A percentile compares a stretch with the other conserved stretches of the same genome.
Evolutionary conservation across 345 rosid species (phyloP).

Genomic region (Angophora floribunda): DNA sequence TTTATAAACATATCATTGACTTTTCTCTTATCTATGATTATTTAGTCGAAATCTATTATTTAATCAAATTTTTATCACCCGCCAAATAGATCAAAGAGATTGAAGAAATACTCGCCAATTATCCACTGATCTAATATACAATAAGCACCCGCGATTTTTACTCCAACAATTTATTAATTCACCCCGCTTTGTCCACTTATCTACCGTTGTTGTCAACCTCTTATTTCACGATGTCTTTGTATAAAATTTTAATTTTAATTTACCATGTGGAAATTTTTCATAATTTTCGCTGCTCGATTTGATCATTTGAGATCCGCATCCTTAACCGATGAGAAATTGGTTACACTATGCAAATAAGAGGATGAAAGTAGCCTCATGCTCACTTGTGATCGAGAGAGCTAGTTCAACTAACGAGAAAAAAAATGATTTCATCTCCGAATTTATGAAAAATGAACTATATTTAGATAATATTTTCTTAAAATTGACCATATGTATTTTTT

Average conservation of each 20-base stretch:
- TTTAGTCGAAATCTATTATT: background rate
- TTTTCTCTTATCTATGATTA: background rate
- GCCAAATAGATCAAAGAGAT: too few relatives aligned
- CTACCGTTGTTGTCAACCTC: background rate
- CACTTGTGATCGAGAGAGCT: background rate
- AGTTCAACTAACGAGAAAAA: background rate
- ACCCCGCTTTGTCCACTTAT: too few relatives aligned
- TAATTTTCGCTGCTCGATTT: background rate
- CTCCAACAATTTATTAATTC: background rate
- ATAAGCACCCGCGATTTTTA: background rate
- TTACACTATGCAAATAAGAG: background rate
- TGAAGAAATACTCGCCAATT: background rate
- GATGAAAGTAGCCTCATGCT: background rate
- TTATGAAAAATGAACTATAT: too few relatives aligned
- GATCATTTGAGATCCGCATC: too few relatives aligned
- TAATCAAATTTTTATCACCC: background rate
- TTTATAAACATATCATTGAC: background rate
- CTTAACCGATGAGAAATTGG: background rate
- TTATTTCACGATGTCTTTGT: background rate
- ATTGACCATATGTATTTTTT: too few relatives aligned
- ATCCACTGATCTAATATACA: background rate
- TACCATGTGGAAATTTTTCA: background rate
- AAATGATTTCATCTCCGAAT: background rate
- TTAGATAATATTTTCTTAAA: too few relatives aligned
- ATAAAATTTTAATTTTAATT: background rate